phyloP scores from a whole-genome alignment of 163 green algal species.

The Scenedesmus sp. region DNA sequence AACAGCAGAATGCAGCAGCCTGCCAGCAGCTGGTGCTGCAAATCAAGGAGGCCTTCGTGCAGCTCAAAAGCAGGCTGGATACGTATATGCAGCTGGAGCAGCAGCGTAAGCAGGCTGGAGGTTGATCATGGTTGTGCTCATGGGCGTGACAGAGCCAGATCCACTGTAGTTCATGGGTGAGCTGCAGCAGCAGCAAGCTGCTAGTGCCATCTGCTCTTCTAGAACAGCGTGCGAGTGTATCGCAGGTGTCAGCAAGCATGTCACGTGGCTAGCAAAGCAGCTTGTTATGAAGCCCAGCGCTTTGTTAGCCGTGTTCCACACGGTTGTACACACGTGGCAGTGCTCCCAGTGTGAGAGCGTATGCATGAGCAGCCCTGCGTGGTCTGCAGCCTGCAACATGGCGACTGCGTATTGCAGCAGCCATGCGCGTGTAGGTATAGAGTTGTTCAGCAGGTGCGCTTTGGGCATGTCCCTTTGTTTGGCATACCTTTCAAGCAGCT shows the following conservation, averaged over 20 bases:
- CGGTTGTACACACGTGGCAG: background rate
- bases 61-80: constrained; percentile 72
- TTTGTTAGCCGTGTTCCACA: background rate
- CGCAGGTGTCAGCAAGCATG: background rate
- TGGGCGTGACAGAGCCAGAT: background rate
- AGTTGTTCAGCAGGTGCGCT: background rate
- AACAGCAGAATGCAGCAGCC: constrained; percentile 64
- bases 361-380: background rate
- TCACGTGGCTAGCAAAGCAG: background rate
- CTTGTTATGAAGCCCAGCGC: background rate
- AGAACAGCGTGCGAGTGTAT: background rate
- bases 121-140: background rate
- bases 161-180: background rate
- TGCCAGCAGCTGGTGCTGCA: constrained; percentile 74
- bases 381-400: background rate
- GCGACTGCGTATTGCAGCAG: background rate
- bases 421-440: constrained; percentile 3
- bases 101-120: constrained; percentile 67
- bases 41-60: constrained; percentile 66
- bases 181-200: constrained; percentile 9
- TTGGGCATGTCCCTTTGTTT: background rate
- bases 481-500: background rate
- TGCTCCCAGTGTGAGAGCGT: background rate
- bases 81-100: constrained; percentile 80
- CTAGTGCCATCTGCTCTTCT: background rate